phyloP scores from a whole-genome alignment of 2,329 filamentous ascomycete species.

The Anisogramma anomala region DNA sequence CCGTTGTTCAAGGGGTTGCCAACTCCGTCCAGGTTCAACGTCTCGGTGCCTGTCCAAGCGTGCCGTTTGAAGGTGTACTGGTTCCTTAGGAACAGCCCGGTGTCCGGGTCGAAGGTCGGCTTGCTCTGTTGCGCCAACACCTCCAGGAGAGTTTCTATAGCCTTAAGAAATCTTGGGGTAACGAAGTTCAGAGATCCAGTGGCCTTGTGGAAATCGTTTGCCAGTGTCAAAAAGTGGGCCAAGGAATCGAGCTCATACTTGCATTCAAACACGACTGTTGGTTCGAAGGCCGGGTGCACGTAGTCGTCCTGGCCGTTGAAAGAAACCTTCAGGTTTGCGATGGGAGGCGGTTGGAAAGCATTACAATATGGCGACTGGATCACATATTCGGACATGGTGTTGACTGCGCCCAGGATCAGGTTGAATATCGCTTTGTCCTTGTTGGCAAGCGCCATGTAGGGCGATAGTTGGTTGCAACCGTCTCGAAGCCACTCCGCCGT shows the following conservation, averaged over 20 bases:
- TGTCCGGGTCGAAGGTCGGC: slow-evolving; percentile 64
- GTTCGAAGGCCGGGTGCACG: slow-evolving; percentile 82
- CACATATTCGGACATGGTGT: slow-evolving; percentile 90
- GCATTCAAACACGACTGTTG: slow-evolving; percentile 83
- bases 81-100: slow-evolving; percentile 55
- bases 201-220: slow-evolving; percentile 75
- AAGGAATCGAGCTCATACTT: slow-evolving; percentile 98
- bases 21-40: slow-evolving; percentile 65
- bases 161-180: slow-evolving; percentile 64
- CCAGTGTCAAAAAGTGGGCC: slow-evolving; percentile 76
- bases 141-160: slow-evolving; percentile 60
- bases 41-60: slow-evolving; percentile 80
- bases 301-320: slow-evolving; percentile 71
- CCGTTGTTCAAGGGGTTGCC: slow-evolving; percentile 84
- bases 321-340: slow-evolving; percentile 59
- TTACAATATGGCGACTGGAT: slow-evolving; percentile 96
- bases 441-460: slow-evolving; percentile 76
- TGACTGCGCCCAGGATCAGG: slow-evolving; percentile 84
- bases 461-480: slow-evolving; percentile 78
- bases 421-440: slow-evolving; percentile 68
- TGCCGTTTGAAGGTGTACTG: slow-evolving; percentile 77
- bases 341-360: slow-evolving; percentile 88
- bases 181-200: slow-evolving; percentile 71
- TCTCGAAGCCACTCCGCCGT: slow-evolving; percentile 91
- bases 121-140: slow-evolving; percentile 69